Percentiles rank a stretch among this genome's conserved stretches.
These are phyloP conservation scores for Kwoniella bestiolae DNA, from an alignment of 768 basidiomycete genomes.

Conservation along the genomic window DNA sequence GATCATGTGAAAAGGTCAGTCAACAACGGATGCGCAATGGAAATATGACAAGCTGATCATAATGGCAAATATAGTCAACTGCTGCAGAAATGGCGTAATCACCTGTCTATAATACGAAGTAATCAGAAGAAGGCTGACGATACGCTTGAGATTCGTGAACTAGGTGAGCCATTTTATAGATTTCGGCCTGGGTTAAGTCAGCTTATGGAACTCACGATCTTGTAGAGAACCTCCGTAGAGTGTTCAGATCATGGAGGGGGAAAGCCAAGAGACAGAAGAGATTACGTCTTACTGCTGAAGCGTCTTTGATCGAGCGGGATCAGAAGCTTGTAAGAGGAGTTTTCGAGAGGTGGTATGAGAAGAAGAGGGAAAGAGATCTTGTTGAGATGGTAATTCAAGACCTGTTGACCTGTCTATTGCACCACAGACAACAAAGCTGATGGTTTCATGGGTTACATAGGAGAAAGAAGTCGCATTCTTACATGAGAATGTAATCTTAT, in stretches of 20 bases:
- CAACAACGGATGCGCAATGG: background rate
- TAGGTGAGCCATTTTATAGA: background rate
- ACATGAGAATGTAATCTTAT: slow-evolving; percentile 47
- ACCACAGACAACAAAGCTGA: too few relatives aligned
- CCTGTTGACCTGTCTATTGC: background rate
- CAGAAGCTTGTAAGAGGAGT: background rate
- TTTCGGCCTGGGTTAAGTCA: background rate
- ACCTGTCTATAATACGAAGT: background rate
- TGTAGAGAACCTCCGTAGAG: slow-evolving; percentile 16
- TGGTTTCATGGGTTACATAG: too few relatives aligned
- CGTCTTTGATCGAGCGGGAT: slow-evolving; percentile 9
- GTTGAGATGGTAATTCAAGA: slow-evolving; percentile 26
- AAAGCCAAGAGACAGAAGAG: slow-evolving; percentile 12
- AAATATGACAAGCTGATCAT: background rate
- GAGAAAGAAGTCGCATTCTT: slow-evolving; percentile 38
- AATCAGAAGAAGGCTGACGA: slow-evolving; percentile 23
- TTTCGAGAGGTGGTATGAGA: slow-evolving; percentile 25
- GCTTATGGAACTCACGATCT: background rate
- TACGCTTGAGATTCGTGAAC: slow-evolving; percentile 20
- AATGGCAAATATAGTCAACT: background rate
- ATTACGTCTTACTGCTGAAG: slow-evolving; percentile 2
- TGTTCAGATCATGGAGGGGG: slow-evolving; percentile 23
- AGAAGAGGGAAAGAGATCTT: slow-evolving; percentile 30
- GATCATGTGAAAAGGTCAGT: slow-evolving; percentile 15
- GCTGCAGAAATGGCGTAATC: slow-evolving; percentile 25